Conservation (phyloP, 2,329 filamentous ascomycete species). For the Claviceps fusiformis region DNA sequence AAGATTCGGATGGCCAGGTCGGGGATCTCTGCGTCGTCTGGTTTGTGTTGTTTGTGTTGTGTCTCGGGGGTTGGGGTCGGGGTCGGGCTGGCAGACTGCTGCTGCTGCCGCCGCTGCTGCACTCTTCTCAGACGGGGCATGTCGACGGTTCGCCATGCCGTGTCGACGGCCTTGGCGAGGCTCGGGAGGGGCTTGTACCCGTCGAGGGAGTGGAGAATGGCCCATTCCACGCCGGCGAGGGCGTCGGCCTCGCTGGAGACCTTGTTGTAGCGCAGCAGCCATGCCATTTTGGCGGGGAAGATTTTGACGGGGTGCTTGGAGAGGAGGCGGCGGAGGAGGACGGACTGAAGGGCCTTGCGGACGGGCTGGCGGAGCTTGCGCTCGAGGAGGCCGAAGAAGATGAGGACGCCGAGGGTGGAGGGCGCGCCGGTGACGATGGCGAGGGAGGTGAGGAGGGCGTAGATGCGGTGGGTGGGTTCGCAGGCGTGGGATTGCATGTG, state of each 20-base stretch:
- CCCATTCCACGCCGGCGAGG: constrained; percentile 17
- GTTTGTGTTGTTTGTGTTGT: not conserved
- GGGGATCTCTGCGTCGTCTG: not conserved
- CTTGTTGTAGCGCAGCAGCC: constrained; percentile 9
- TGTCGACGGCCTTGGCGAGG: constrained; percentile 15
- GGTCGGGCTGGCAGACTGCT: not conserved
- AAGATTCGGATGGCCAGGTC: constrained; percentile 7
- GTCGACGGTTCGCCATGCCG: constrained; percentile 16
- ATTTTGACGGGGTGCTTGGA: constrained; percentile 15
- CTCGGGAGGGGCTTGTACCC: constrained; percentile 16
- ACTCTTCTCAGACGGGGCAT: not conserved
- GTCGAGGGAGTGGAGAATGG: constrained; percentile 16
- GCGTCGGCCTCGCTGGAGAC: constrained; percentile 6
- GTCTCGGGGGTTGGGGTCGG: no score
- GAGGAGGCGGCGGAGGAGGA: constrained; percentile 14
- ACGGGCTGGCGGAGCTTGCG: constrained; percentile 15
- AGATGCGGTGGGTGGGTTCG: constrained; percentile 19
- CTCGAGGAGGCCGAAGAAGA: constrained; percentile 20
- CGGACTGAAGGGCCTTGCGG: constrained; percentile 12
- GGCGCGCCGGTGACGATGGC: constrained; percentile 19
- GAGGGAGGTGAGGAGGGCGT: constrained; percentile 24
- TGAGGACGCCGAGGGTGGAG: constrained; percentile 16
- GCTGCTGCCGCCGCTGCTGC: no score
- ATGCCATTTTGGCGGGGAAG: constrained; percentile 15
- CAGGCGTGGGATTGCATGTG: constrained; percentile 11